Conservation (phyloP, 306 rosid genomes). For the Rubus idaeus region DNA sequence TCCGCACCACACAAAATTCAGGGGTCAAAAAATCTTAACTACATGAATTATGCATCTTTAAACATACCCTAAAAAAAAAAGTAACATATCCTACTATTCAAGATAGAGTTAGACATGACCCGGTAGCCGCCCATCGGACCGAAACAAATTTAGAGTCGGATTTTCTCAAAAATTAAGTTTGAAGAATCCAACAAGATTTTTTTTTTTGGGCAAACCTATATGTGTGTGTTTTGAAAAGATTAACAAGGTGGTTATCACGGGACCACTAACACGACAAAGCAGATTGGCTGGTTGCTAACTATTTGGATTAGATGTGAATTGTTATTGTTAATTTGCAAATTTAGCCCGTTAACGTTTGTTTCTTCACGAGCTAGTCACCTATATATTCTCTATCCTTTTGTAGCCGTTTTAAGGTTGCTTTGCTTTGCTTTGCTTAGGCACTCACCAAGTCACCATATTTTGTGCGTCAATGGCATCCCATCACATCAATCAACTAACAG, state of each 20-base stretch:
- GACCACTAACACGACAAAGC: background rate
- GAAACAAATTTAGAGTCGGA: background rate
- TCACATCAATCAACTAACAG: slow-evolving; percentile 12
- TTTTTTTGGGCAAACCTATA: background rate
- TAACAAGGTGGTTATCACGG: slow-evolving; percentile 7
- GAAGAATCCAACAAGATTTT: no score
- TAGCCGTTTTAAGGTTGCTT: background rate
- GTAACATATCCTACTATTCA: no score
- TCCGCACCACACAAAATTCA: no score
- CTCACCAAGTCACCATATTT: slow-evolving; percentile 1
- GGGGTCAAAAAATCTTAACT: no score
- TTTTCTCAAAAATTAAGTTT: background rate
- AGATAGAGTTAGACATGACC: no score
- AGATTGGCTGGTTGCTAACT: slow-evolving; percentile 1
- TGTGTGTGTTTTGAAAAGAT: background rate
- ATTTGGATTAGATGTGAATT: background rate
- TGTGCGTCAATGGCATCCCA: slow-evolving; percentile 1
- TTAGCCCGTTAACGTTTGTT: background rate
- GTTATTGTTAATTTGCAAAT: background rate
- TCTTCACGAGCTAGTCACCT: background rate
- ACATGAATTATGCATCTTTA: no score
- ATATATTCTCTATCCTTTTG: background rate
- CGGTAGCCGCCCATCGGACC: no score
- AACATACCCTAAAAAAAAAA: no score
- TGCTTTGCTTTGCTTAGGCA: background rate